phyloP scores from a whole-genome alignment of 169 alveolate genomes.

The Pseudocohnilembus persalinus region DNA sequence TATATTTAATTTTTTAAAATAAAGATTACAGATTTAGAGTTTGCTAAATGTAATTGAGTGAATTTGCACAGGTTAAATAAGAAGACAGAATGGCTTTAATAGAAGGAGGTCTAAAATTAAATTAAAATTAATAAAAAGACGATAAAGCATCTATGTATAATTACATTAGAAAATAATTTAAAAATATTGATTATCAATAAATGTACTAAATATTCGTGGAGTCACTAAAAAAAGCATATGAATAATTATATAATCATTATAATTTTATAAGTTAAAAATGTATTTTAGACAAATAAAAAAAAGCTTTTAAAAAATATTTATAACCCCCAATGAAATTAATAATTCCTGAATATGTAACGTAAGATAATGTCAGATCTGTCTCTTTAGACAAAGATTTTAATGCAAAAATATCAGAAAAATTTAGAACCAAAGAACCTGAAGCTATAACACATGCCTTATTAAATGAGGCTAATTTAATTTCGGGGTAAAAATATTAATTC shows the following conservation, averaged over 20 bases:
- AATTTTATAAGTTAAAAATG: constrained; percentile 35
- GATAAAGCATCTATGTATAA: neutral
- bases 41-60: neutral
- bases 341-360: constrained; percentile 48
- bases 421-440: constrained; percentile 43
- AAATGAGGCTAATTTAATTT: constrained; percentile 46
- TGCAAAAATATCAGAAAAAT: constrained; percentile 32
- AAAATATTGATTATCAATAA: constrained; percentile 39
- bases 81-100: neutral
- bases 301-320: constrained; percentile 43
- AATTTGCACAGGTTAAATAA: neutral
- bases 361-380: constrained; percentile 23
- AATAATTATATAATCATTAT: constrained; percentile 30
- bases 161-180: constrained; percentile 3
- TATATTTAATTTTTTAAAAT: too few species aligned
- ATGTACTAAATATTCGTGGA: constrained; percentile 42
- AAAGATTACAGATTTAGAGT: neutral
- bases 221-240: constrained; percentile 26
- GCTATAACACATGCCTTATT: constrained; percentile 43
- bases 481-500: neutral
- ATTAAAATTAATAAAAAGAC: neutral
- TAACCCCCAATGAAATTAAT: constrained; percentile 46
- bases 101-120: neutral
- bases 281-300: constrained; percentile 39
- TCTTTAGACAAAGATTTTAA: constrained; percentile 33